phyloP scores from a whole-genome alignment of 2,329 filamentous ascomycete species.

The Eutypella sp. region DNA sequence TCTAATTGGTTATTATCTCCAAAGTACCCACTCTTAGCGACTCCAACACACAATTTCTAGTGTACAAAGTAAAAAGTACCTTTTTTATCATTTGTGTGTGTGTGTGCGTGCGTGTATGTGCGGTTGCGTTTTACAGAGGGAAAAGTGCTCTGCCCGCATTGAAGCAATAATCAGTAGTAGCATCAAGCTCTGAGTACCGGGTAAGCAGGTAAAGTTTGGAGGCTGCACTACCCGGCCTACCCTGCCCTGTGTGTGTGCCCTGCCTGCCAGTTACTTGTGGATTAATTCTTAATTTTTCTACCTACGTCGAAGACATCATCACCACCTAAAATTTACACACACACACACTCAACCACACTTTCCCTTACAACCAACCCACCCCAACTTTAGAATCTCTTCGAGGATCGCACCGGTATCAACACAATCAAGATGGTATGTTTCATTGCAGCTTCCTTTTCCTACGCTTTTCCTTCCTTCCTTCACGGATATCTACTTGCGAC shows the following conservation, averaged over 20 bases:
- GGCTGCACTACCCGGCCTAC: no score
- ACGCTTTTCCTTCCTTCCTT: background rate
- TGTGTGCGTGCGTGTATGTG: slow-evolving; percentile 1
- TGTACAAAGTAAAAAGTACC: no score
- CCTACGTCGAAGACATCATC: slow-evolving; percentile 14
- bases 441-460: background rate
- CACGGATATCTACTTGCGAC: background rate
- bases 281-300: slow-evolving; percentile 13
- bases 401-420: slow-evolving; percentile 60
- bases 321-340: slow-evolving; percentile 17
- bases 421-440: slow-evolving; percentile 57
- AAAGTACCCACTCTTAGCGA: background rate
- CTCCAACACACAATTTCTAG: background rate
- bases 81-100: background rate
- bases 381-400: slow-evolving; percentile 50
- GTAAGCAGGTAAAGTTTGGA: no score
- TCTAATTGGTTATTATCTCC: background rate
- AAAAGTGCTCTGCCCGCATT: no score
- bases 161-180: no score
- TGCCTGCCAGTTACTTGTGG: no score
- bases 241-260: no score
- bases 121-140: background rate
- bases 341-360: slow-evolving; percentile 20
- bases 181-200: no score
- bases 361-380: slow-evolving; percentile 7